phyloP scores from a whole-genome alignment of 2,329 filamentous ascomycete species.

The Xylaria sp. region DNA sequence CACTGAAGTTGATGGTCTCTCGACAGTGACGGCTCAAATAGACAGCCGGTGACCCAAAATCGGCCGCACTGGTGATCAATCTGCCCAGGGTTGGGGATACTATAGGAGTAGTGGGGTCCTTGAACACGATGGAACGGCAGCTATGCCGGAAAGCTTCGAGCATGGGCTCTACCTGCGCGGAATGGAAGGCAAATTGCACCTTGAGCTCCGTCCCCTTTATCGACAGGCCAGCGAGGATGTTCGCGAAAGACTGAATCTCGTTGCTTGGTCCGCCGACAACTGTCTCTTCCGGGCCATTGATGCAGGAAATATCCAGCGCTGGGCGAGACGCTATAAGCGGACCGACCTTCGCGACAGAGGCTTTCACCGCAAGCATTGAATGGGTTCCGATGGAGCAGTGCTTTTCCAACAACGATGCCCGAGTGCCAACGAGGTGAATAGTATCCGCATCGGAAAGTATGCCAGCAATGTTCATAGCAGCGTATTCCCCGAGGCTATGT shows the following conservation, averaged over 20 bases:
- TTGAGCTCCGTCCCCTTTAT: not conserved
- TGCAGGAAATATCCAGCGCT: slow-evolving; percentile 12
- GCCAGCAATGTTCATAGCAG: slow-evolving; percentile 58
- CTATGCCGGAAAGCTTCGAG: slow-evolving; percentile 1
- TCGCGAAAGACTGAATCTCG: not conserved
- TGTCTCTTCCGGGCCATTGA: slow-evolving; percentile 9
- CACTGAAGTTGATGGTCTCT: slow-evolving; percentile 67
- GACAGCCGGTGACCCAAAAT: not conserved
- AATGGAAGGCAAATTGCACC: slow-evolving; percentile 16
- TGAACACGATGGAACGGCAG: not conserved
- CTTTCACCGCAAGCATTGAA: slow-evolving; percentile 12
- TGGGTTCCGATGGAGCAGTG: slow-evolving; percentile 6
- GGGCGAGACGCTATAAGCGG: not conserved
- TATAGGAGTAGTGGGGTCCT: not conserved
- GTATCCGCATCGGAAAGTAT: slow-evolving; percentile 61
- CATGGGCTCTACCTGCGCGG: slow-evolving; percentile 13
- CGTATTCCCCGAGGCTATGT: slow-evolving; percentile 7
- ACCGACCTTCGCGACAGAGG: not conserved
- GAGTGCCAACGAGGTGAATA: slow-evolving; percentile 59
- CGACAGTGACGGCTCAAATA: slow-evolving; percentile 37
- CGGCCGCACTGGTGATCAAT: not conserved
- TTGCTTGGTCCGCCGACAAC: slow-evolving; percentile 8
- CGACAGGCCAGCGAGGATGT: not conserved
- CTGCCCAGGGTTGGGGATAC: not conserved
- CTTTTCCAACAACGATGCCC: slow-evolving; percentile 50